These are phyloP conservation scores for Chrysoporthe austroafricana DNA, from an alignment of 2,329 filamentous ascomycete species.

Conservation along the genomic window DNA sequence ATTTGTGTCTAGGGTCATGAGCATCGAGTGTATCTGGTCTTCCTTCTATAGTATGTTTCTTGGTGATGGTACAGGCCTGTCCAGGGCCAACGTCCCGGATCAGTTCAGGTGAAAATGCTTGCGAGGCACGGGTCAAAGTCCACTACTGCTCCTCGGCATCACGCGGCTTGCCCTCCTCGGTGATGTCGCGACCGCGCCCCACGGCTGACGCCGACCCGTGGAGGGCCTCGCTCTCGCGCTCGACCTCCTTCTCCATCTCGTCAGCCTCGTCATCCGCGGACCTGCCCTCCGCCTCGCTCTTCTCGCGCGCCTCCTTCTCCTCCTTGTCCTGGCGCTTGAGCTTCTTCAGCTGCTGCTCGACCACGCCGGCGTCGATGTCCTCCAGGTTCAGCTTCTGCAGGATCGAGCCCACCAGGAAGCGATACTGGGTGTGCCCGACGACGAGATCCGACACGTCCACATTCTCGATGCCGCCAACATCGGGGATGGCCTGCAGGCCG, in stretches of 20 bases:
- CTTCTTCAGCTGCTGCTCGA: conserved; percentile 27
- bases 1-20: neutral
- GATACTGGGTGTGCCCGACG: conserved; percentile 43
- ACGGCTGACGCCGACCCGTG: conserved; percentile 13
- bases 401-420: conserved; percentile 53
- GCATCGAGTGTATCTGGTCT: neutral
- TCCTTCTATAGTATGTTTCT: neutral
- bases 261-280: conserved; percentile 24
- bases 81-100: neutral
- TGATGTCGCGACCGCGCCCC: conserved; percentile 11
- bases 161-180: conserved; percentile 12
- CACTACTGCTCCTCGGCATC: conserved; percentile 11
- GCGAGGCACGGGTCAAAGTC: neutral
- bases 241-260: conserved; percentile 26
- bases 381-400: conserved; percentile 35
- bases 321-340: conserved; percentile 27
- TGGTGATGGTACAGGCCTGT: neutral
- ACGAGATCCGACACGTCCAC: conserved; percentile 57
- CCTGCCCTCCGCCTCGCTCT: conserved; percentile 22
- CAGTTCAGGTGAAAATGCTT: neutral
- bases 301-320: conserved; percentile 22
- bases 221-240: conserved; percentile 10
- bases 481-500: conserved; percentile 74
- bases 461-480: conserved; percentile 68
- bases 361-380: conserved; percentile 22